Evolutionary conservation across 495 filamentous ascomycete genomes (phyloP).

Genomic region (Annulohypoxylon moriforme): DNA sequence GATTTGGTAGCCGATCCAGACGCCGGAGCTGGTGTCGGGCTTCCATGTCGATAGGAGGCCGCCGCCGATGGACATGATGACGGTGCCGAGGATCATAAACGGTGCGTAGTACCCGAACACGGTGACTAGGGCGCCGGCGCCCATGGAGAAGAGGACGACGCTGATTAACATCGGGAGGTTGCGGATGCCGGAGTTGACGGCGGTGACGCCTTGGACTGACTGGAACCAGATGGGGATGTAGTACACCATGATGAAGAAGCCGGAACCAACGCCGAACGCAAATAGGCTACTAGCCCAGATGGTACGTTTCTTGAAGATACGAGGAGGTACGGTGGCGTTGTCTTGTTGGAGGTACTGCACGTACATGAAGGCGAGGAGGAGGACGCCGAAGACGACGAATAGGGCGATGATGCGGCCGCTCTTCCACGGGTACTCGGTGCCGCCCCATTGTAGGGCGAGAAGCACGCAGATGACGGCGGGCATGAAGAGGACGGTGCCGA

Average conservation of each 20-base stretch:
- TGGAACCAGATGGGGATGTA: conserved; percentile 93
- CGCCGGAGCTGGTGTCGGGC: conserved; percentile 60
- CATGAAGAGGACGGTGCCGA: conserved; percentile 54
- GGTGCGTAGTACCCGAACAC: conserved; percentile 80
- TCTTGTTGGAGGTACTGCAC: conserved; percentile 10
- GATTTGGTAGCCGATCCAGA: conserved; percentile 85
- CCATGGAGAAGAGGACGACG: conserved; percentile 69
- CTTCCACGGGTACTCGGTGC: conserved; percentile 73
- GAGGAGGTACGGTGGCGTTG: conserved; percentile 5
- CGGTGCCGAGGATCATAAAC: conserved; percentile 71
- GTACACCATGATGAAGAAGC: conserved; percentile 75
- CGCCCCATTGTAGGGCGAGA: conserved; percentile 89
- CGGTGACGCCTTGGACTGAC: conserved; percentile 75
- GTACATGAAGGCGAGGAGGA: conserved; percentile 51
- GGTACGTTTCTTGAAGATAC: conserved; percentile 57
- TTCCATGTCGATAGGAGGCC: conserved; percentile 76
- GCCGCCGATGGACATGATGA: conserved; percentile 72
- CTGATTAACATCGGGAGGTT: conserved; percentile 78
- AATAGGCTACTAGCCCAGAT: conserved; percentile 68
- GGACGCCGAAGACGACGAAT: conserved; percentile 73
- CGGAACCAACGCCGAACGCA: conserved; percentile 66
- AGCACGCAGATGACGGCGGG: conserved; percentile 67
- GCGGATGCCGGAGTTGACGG: conserved; percentile 78
- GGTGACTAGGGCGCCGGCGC: conserved; percentile 70
- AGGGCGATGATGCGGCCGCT: conserved; percentile 74